Evolutionary conservation across 345 rosid genomes (phyloP).

Genomic region (Sonneratia alba): DNA sequence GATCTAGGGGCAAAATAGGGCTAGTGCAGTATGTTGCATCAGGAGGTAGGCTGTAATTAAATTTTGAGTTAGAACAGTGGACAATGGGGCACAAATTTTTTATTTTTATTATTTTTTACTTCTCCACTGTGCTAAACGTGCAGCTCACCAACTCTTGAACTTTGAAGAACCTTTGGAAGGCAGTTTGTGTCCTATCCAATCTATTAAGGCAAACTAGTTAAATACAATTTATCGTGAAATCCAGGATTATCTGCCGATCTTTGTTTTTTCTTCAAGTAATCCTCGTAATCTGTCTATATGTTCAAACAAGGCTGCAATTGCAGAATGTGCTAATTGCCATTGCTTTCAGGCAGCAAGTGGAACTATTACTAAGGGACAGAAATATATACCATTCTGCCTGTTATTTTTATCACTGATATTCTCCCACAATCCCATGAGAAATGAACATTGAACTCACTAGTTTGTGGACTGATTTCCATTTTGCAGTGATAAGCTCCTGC

Average conservation of each 20-base stretch:
- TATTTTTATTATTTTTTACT: not conserved
- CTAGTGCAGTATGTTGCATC: conserved; percentile 52
- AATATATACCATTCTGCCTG: conserved; percentile 57
- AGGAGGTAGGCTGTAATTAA: conserved; percentile 47
- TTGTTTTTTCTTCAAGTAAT: not conserved
- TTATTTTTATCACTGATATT: not conserved
- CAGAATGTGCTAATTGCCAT: conserved; percentile 50
- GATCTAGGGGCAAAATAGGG: conserved; percentile 83
- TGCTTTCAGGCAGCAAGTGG: conserved; percentile 88
- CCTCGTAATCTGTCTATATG: not conserved
- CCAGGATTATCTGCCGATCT: not conserved
- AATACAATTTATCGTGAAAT: not conserved
- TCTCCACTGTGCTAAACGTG: conserved; percentile 11
- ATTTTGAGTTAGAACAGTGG: not conserved
- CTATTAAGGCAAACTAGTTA: conserved; percentile 44
- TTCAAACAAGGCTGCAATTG: conserved; percentile 65
- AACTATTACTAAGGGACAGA: conserved; percentile 81
- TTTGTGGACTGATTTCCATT: too few relatives aligned
- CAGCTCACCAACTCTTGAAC: conserved; percentile 79
- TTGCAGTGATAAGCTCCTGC: conserved; percentile 82
- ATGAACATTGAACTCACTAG: too few relatives aligned
- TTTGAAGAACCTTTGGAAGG: conserved; percentile 96
- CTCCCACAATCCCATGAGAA: too few relatives aligned
- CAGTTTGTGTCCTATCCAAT: conserved; percentile 80
- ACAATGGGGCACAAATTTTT: not conserved